Conservation (phyloP, 192 early-diverging fungal species). For the Coemansia sp. region DNA sequence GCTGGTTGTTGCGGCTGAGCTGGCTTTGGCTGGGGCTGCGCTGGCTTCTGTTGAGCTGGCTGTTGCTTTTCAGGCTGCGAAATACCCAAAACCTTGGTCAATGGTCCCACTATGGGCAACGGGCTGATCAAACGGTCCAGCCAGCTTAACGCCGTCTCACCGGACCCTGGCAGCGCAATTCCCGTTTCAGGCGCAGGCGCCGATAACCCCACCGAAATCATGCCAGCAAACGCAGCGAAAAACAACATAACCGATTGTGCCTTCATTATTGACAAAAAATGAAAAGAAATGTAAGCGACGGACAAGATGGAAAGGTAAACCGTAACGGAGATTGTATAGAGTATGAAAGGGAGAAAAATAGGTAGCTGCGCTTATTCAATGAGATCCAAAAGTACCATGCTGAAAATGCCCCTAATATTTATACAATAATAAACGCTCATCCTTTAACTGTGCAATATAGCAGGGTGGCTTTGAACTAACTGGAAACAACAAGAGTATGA, state of each 20-base stretch:
- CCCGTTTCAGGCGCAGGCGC: slow-evolving; percentile 35
- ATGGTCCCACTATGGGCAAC: slow-evolving; percentile 32
- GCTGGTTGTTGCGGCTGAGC: slow-evolving; percentile 13
- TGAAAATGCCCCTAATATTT: too few relatives aligned
- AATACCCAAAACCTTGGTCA: slow-evolving; percentile 34
- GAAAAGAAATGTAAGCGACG: background rate
- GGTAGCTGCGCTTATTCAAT: too few relatives aligned
- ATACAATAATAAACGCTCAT: too few relatives aligned
- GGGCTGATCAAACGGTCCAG: slow-evolving; percentile 39
- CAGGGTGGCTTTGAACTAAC: too few relatives aligned
- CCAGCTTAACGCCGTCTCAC: slow-evolving; percentile 32
- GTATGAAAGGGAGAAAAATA: background rate
- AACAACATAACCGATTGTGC: slow-evolving; percentile 19
- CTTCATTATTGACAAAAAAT: slow-evolving; percentile 17
- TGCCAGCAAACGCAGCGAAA: slow-evolving; percentile 16
- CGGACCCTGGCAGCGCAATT: slow-evolving; percentile 38
- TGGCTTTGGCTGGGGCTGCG: slow-evolving; percentile 10
- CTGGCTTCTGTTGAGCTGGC: background rate
- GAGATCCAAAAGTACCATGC: too few relatives aligned
- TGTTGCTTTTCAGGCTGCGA: slow-evolving; percentile 19
- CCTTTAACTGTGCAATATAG: too few relatives aligned
- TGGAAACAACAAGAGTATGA: too few relatives aligned
- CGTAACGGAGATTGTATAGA: background rate
- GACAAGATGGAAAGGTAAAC: too few relatives aligned
- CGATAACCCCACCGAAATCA: slow-evolving; percentile 18